Evolutionary conservation across 441 rosid genomes (phyloP).

Genomic region (Erodium chrysanthum): DNA sequence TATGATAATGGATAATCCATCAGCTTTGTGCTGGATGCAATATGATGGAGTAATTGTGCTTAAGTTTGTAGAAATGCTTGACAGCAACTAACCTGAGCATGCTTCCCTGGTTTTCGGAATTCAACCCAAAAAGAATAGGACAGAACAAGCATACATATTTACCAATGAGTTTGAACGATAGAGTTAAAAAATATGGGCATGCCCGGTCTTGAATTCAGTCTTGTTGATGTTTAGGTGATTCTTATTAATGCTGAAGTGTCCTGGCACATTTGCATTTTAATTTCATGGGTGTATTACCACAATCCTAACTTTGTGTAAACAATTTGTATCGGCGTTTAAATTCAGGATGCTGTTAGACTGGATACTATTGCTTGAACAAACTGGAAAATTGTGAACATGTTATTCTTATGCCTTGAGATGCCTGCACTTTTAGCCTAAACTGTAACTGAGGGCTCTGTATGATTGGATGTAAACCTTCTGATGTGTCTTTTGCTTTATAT

Average conservation of each 20-base stretch:
- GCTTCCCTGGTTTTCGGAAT: background rate
- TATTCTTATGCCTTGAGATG: background rate
- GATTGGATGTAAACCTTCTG: background rate
- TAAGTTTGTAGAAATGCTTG: background rate
- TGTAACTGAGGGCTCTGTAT: background rate
- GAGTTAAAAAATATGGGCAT: background rate
- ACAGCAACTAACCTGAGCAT: background rate
- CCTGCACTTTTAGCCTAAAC: background rate
- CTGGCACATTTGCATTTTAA: background rate
- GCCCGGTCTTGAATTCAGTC: background rate
- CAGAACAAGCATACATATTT: conserved; percentile 1
- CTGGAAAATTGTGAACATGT: background rate
- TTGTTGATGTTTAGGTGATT: background rate
- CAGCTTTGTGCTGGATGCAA: background rate
- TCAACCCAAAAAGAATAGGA: background rate
- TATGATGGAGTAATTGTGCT: background rate
- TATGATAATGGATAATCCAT: background rate
- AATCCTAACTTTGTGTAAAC: background rate
- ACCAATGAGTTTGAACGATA: background rate
- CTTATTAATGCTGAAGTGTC: background rate
- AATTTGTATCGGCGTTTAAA: background rate
- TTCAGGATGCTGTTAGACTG: background rate
- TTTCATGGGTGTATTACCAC: background rate
- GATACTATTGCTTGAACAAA: background rate
- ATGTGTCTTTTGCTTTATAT: background rate